phyloP scores from a whole-genome alignment of 139 green algal genomes.

The Auxenochlorella pyrenoidosa region DNA sequence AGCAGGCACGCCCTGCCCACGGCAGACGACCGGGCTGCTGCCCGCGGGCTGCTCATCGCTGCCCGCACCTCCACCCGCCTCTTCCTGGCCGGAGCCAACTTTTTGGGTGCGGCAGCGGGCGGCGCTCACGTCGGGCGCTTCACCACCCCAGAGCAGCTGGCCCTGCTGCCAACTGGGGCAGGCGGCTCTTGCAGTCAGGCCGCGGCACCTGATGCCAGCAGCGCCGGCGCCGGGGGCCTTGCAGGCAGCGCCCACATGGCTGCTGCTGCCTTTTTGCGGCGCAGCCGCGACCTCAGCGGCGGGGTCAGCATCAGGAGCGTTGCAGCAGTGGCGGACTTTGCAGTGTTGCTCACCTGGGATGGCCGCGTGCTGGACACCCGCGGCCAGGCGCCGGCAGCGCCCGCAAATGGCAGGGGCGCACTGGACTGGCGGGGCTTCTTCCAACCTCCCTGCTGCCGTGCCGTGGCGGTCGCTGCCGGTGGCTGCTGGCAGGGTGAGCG shows the following conservation, averaged over 20 bases:
- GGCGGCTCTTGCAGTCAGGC: neutral
- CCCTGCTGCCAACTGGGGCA: neutral
- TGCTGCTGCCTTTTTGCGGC: neutral
- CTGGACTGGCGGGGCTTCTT: neutral
- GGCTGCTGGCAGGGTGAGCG: slow-evolving; percentile 26
- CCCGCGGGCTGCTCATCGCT: neutral
- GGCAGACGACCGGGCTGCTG: neutral
- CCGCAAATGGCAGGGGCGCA: neutral
- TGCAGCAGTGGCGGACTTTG: neutral
- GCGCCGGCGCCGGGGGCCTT: too few relatives aligned
- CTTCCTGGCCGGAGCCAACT: neutral
- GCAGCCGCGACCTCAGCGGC: neutral
- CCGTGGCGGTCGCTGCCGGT: slow-evolving; percentile 22
- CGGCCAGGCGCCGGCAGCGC: neutral
- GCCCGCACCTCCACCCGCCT: slow-evolving; percentile 5
- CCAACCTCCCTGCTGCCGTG: neutral
- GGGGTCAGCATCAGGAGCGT: neutral
- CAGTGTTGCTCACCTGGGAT: slow-evolving; percentile 16
- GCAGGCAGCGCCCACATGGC: neutral
- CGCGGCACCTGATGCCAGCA: neutral
- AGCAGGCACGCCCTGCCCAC: neutral
- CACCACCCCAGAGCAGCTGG: slow-evolving; percentile 3
- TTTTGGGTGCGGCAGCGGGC: neutral
- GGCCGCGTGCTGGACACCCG: slow-evolving; percentile 28
- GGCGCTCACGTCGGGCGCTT: neutral